Evolutionary conservation across 164 flowering plant species (phyloP).

Genomic region (Saururus chinensis): DNA sequence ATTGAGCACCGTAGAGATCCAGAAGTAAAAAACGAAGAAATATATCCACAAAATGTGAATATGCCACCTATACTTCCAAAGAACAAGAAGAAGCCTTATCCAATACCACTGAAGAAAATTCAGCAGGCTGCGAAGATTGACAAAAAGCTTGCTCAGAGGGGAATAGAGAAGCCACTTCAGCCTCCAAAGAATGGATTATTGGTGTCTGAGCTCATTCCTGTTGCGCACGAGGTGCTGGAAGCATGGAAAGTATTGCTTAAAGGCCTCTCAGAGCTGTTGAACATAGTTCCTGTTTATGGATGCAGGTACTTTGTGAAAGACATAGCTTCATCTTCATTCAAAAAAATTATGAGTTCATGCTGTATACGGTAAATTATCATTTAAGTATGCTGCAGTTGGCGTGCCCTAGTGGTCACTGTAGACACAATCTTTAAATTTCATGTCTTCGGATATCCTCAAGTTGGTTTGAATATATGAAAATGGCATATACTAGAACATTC

Average conservation of each 20-base stretch:
- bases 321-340: neutral
- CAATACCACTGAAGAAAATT: slow-evolving; percentile 69
- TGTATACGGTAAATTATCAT: too few species aligned
- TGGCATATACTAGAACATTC: too few species aligned
- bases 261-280: slow-evolving; percentile 77
- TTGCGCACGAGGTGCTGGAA: slow-evolving; percentile 72
- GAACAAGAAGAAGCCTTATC: slow-evolving; percentile 83
- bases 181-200: slow-evolving; percentile 89
- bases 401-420: too few species aligned
- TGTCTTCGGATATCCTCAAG: too few species aligned
- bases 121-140: slow-evolving; percentile 46
- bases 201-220: slow-evolving; percentile 70
- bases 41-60: slow-evolving; percentile 68
- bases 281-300: slow-evolving; percentile 78
- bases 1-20: slow-evolving; percentile 5
- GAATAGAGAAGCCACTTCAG: slow-evolving; percentile 74
- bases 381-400: too few species aligned
- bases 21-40: slow-evolving; percentile 15
- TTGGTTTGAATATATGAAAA: too few species aligned
- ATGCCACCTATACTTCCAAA: slow-evolving; percentile 64
- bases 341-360: neutral
- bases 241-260: slow-evolving; percentile 76
- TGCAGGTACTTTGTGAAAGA: slow-evolving; percentile 48
- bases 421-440: too few species aligned
- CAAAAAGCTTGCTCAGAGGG: slow-evolving; percentile 68